Evolutionary conservation across 2,329 filamentous ascomycete species (phyloP).

Genomic region (Fusarium multiceps): DNA sequence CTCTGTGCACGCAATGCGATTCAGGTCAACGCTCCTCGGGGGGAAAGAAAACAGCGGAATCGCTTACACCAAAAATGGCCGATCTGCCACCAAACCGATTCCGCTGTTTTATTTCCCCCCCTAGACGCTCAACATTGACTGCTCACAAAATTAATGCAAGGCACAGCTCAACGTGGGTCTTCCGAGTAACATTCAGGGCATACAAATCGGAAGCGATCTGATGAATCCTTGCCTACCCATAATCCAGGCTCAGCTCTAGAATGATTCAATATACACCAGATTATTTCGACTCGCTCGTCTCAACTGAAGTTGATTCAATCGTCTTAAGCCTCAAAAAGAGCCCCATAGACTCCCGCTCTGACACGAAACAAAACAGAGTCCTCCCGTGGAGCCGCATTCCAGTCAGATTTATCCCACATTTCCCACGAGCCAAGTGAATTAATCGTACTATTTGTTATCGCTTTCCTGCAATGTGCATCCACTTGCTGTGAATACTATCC

Average conservation of each 20-base stretch:
- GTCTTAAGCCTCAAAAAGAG: constrained; percentile 8
- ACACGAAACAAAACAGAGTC: constrained; percentile 20
- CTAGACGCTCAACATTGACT: not conserved
- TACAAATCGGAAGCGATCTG: constrained; percentile 7
- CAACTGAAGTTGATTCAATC: constrained; percentile 24
- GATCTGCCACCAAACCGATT: no score
- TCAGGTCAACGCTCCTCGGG: not conserved
- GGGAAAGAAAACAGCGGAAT: no score
- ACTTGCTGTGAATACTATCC: constrained; percentile 10
- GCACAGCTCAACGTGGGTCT: not conserved
- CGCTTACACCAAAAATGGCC: no score
- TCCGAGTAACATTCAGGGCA: not conserved
- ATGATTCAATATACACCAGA: not conserved
- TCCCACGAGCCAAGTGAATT: constrained; percentile 7
- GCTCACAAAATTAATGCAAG: not conserved
- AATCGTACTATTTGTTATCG: not conserved
- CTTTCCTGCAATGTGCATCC: not conserved
- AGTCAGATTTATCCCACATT: not conserved
- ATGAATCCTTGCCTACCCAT: constrained; percentile 9
- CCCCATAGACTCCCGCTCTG: constrained; percentile 15
- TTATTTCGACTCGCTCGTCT: not conserved
- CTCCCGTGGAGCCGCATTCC: constrained; percentile 16
- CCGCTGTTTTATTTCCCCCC: no score
- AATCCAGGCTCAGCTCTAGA: not conserved
- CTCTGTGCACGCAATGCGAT: constrained; percentile 1